A percentile compares a stretch with the other conserved stretches of the same genome.
phyloP scores from a whole-genome alignment of 1,284 basidiomycete species.

The Puccinia polysora region DNA sequence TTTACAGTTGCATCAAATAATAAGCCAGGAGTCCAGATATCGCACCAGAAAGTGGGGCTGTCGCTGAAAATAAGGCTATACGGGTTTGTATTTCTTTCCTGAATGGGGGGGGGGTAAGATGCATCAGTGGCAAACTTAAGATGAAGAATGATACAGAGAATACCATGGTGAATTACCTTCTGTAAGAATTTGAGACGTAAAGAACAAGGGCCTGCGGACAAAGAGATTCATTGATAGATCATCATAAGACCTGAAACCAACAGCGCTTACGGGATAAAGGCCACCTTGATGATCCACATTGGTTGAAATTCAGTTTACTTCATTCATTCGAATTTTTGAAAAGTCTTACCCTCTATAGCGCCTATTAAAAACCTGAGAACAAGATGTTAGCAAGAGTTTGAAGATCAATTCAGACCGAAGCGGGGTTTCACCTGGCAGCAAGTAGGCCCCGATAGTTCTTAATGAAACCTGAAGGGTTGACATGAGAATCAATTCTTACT shows the following conservation, averaged over 20 bases:
- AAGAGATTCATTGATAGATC: neutral
- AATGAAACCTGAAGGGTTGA: constrained; percentile 22
- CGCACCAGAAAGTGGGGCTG: constrained; percentile 34
- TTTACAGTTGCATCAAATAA: constrained; percentile 36
- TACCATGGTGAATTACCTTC: constrained; percentile 3
- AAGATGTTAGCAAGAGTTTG: neutral
- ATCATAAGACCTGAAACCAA: neutral
- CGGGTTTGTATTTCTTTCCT: constrained; percentile 37
- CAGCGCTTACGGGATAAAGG: constrained; percentile 27
- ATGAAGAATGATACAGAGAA: neutral
- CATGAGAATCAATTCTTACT: neutral
- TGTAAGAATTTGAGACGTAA: constrained; percentile 39
- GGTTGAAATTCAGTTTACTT: neutral
- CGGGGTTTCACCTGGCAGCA: constrained; percentile 5
- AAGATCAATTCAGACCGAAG: neutral
- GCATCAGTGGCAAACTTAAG: neutral
- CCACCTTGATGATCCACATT: constrained; percentile 1
- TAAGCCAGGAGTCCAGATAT: constrained; percentile 33
- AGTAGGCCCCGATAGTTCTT: constrained; percentile 32
- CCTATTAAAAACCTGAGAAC: constrained; percentile 30
- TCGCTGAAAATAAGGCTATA: constrained; percentile 34
- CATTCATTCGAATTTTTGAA: neutral
- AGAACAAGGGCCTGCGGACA: constrained; percentile 24
- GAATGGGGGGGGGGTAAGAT: too few relatives aligned
- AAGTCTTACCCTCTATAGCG: constrained; percentile 26